Evolutionary conservation across 177 flowering plant species (phyloP).

Genomic region (Tripterygium wilfordii): DNA sequence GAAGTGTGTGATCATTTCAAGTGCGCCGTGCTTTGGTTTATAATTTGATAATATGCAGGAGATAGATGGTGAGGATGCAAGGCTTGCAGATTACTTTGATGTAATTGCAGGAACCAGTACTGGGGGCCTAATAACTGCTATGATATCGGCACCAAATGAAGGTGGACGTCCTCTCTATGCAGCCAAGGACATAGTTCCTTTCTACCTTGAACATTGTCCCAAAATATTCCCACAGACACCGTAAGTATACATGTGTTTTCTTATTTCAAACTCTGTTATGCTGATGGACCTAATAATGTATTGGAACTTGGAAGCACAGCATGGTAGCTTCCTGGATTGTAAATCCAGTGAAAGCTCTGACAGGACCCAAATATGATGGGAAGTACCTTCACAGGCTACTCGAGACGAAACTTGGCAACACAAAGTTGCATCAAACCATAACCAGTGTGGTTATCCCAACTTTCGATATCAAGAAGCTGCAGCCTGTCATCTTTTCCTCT

Average conservation of each 20-base stretch:
- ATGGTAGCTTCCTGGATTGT: not conserved
- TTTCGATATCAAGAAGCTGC: conserved; percentile 49
- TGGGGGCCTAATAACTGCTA: conserved; percentile 56
- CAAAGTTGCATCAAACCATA: conserved; percentile 35
- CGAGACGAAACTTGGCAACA: conserved; percentile 21
- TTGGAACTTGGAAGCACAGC: too few relatives aligned
- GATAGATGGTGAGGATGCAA: conserved; percentile 46
- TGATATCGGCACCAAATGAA: conserved; percentile 51
- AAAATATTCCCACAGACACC: conserved; percentile 43
- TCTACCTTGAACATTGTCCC: conserved; percentile 45
- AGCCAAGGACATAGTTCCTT: conserved; percentile 42
- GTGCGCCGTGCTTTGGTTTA: too few relatives aligned
- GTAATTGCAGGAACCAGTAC: conserved; percentile 64
- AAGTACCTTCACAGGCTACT: conserved; percentile 32
- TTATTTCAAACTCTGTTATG: too few relatives aligned
- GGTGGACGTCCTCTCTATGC: conserved; percentile 38
- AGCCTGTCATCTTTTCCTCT: conserved; percentile 48
- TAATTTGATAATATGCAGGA: too few relatives aligned
- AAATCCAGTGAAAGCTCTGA: conserved; percentile 12
- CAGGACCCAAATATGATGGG: conserved; percentile 57
- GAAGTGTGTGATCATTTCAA: too few relatives aligned
- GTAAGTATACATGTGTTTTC: too few relatives aligned
- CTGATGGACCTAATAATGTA: too few relatives aligned
- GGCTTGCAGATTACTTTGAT: conserved; percentile 64
- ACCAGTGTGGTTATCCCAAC: conserved; percentile 57